Evolutionary conservation across 176 grass and related monocot species (phyloP).

Genomic region (Avena atlantica): DNA sequence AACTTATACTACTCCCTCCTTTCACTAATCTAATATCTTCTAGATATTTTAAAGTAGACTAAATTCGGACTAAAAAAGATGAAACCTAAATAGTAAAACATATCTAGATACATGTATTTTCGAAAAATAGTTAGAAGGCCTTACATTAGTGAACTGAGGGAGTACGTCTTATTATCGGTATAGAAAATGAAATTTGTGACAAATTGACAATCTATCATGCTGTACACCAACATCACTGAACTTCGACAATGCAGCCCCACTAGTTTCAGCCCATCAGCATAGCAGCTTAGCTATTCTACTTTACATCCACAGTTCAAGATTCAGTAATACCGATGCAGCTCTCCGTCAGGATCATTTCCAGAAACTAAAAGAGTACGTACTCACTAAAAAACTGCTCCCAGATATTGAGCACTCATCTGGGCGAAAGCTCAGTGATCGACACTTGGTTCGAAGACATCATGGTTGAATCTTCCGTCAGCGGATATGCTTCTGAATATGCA

Average conservation of each 20-base stretch:
- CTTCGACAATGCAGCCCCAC: neutral
- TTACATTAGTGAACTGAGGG: too few relatives aligned
- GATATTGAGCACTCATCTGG: constrained; percentile 26
- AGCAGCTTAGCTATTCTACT: neutral
- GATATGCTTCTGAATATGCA: neutral
- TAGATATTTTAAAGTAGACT: too few relatives aligned
- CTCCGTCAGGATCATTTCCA: neutral
- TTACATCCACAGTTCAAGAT: neutral
- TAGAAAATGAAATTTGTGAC: neutral
- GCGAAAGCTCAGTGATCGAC: constrained; percentile 47
- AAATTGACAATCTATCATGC: neutral
- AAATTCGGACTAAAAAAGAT: too few relatives aligned
- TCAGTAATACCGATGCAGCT: neutral
- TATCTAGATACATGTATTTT: too few relatives aligned
- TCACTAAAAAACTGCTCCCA: neutral
- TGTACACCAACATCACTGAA: neutral
- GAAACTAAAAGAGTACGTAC: neutral
- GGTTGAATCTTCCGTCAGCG: neutral
- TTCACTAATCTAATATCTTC: too few relatives aligned
- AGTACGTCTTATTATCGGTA: neutral
- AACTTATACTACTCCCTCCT: neutral
- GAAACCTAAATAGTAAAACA: too few relatives aligned
- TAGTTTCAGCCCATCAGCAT: constrained; percentile 18
- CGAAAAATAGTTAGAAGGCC: too few relatives aligned
- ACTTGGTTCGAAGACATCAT: constrained; percentile 40